Conservation (phyloP, 2,329 filamentous ascomycete genomes). For the Lecanoromycetidae sp. region DNA sequence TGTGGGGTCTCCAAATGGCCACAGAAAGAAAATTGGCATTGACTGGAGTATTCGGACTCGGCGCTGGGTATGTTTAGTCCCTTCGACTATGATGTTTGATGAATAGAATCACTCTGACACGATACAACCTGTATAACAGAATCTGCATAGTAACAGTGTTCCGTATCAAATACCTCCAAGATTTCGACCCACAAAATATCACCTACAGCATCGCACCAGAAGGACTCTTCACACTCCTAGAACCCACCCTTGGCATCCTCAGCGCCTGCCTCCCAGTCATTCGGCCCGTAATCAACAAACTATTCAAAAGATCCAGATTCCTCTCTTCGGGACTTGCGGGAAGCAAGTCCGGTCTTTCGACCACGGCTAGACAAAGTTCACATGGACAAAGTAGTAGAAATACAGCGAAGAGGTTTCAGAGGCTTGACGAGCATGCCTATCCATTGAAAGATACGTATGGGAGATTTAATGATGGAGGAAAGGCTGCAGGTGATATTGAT, state of each 20-base stretch:
- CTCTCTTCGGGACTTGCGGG: no score
- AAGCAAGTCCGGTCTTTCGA: no score
- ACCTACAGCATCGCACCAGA: neutral
- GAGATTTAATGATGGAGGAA: no score
- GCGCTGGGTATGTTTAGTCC: conserved; percentile 19
- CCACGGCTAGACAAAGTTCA: no score
- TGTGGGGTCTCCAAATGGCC: conserved; percentile 30
- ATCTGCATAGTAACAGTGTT: conserved; percentile 1
- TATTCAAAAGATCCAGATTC: neutral
- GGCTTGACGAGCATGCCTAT: no score
- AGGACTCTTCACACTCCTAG: neutral
- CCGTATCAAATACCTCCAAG: neutral
- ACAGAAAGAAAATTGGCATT: conserved; percentile 27
- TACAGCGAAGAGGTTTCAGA: no score
- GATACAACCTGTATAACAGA: neutral
- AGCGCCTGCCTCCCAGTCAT: conserved; percentile 5
- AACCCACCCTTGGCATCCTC: conserved; percentile 2
- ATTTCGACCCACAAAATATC: neutral
- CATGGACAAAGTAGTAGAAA: no score
- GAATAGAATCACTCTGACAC: neutral
- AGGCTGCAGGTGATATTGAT: no score
- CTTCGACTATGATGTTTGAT: conserved; percentile 22
- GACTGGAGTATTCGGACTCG: conserved; percentile 29
- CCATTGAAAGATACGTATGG: no score
- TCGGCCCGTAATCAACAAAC: neutral